Percentiles rank a stretch among this genome's conserved stretches.
phyloP scores from a whole-genome alignment of 371 early-diverging fungal genomes.

The Umbelopsis sp. region DNA sequence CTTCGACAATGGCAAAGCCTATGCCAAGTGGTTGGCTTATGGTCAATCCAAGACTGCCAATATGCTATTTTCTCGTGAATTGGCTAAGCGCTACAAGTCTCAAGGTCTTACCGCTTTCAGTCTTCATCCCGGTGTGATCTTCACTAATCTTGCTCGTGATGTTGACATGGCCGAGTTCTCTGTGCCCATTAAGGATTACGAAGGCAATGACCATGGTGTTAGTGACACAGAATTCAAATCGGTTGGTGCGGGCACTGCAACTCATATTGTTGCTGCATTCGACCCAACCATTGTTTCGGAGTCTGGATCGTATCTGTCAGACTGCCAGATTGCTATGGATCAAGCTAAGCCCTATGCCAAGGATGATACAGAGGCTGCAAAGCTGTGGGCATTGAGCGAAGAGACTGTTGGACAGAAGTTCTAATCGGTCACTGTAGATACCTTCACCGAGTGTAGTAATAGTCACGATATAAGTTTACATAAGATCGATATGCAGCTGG shows the following conservation, averaged over 20 bases:
- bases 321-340: background rate
- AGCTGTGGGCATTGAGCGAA: slow-evolving; percentile 2
- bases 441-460: no score
- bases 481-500: no score
- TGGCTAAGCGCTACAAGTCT: slow-evolving; percentile 46
- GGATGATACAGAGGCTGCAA: background rate
- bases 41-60: slow-evolving; percentile 65
- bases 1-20: slow-evolving; percentile 18
- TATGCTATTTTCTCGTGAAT: slow-evolving; percentile 56
- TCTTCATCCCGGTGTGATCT: background rate
- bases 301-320: background rate
- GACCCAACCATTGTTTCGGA: background rate
- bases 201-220: background rate
- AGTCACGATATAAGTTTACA: no score
- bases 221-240: background rate
- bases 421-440: no score
- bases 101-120: background rate
- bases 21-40: slow-evolving; percentile 29
- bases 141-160: slow-evolving; percentile 1
- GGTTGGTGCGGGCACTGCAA: background rate
- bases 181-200: background rate
- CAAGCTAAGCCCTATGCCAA: background rate
- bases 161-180: background rate
- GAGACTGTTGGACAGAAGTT: background rate
- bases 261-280: background rate